Evolutionary conservation across 148 eudicot genomes (phyloP), one percentile per base, ranked within the genome.

Genomic region (Cornus controversa): DNA sequence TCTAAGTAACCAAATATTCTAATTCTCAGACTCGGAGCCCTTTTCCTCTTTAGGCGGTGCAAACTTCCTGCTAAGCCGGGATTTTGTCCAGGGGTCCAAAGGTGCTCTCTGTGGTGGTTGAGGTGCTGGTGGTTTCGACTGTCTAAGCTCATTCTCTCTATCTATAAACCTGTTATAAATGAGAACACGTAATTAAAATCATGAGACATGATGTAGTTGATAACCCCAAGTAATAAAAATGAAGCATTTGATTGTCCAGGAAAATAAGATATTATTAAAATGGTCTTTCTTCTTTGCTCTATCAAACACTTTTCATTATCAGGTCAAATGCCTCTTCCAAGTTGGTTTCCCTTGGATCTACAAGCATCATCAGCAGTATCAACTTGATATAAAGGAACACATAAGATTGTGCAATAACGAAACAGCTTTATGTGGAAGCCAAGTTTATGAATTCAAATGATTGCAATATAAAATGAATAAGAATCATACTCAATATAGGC

Each of bases 1-100:
- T 40, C 2, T 36, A n/a, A 40, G 45, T 53, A 65, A 18, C 69
- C 40, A 65, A 25, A 45, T 54, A 28, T 24, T 16, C 73, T 79
- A 90, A 60, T 74, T 75, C 54, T 92, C 90, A 25, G 91, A 82
- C 28, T 84, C 91, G 1, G 90, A 87, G 64, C 57, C 80, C 77
- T 86, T 92, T n/a, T 92, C 98, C 82, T 89, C 93, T 84, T 91
- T 94, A 11, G 96, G 97, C 8, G 96, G 90, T 11, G 96, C 98
- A 75, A 79, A 90, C 70, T 90, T 92, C 85, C 90, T 86, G 79
- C 87, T 88, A 76, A 95, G 96, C 66, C 78, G 90, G 27, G 96
- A 95, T 81, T 89, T 95, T 23, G 91, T 85, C 98, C 98, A 95
- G 0, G 98, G 98, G 88, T 93, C 97, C 91, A 93, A 82, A 29